phyloP scores from a whole-genome alignment of 2,329 filamentous ascomycete species.

The Claviceps capensis region DNA sequence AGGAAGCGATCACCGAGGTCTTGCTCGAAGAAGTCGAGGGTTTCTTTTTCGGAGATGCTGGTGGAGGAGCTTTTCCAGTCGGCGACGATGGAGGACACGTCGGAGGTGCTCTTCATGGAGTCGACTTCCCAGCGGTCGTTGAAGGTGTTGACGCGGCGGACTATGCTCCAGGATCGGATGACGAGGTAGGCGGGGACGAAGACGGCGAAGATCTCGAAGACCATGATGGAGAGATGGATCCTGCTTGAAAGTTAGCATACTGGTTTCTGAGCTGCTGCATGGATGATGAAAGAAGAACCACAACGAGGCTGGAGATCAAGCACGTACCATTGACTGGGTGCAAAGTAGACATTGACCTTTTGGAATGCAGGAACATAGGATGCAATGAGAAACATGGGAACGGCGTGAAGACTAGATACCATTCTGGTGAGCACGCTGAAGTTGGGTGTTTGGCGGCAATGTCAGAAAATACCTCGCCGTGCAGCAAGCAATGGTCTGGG shows the following conservation, averaged over 20 bases:
- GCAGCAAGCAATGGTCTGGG: slow-evolving; percentile 43
- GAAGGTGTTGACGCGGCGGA: slow-evolving; percentile 13
- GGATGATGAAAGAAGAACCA: neutral
- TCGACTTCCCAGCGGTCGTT: slow-evolving; percentile 9
- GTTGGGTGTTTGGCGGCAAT: neutral
- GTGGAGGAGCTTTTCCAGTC: slow-evolving; percentile 8
- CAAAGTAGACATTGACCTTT: slow-evolving; percentile 36
- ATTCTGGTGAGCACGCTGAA: too few relatives aligned
- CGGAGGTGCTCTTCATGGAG: slow-evolving; percentile 1
- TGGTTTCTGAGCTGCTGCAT: neutral
- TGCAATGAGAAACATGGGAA: slow-evolving; percentile 51
- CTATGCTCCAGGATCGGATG: slow-evolving; percentile 22
- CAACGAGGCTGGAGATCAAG: slow-evolving; percentile 30
- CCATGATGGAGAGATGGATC: slow-evolving; percentile 39
- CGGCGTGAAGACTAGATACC: slow-evolving; percentile 38
- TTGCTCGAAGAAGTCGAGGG: slow-evolving; percentile 4
- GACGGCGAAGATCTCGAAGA: slow-evolving; percentile 47
- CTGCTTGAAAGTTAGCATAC: slow-evolving; percentile 5
- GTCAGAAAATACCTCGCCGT: slow-evolving; percentile 23
- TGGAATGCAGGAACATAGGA: slow-evolving; percentile 35
- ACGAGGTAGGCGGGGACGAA: slow-evolving; percentile 47
- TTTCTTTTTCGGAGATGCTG: slow-evolving; percentile 4
- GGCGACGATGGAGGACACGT: neutral
- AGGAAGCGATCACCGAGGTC: slow-evolving; percentile 28
- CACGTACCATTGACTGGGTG: slow-evolving; percentile 47